phyloP scores from a whole-genome alignment of 768 basidiomycete genomes.

The Auricularia cornea region DNA sequence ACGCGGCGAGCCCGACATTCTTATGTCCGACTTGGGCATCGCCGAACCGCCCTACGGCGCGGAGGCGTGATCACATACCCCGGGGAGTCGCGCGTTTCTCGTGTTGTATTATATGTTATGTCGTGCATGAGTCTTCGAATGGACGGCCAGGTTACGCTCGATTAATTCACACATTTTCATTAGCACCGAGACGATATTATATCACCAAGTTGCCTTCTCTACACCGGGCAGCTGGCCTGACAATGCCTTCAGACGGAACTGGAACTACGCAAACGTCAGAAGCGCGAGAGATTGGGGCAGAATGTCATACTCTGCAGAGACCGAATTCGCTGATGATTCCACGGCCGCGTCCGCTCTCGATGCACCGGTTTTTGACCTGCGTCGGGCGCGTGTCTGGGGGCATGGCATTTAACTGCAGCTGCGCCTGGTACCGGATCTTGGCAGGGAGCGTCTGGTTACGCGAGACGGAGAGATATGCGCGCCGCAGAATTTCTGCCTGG shows the following conservation, averaged over 20 bases:
- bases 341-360: conserved; percentile 75
- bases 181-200: background rate
- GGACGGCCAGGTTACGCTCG: background rate
- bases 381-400: conserved; percentile 75
- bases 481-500: conserved; percentile 70
- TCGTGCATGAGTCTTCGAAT: background rate
- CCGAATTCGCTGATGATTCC: conserved; percentile 88
- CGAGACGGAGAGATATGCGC: conserved; percentile 90
- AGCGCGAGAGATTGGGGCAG: background rate
- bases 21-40: conserved; percentile 41
- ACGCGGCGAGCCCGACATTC: conserved; percentile 67
- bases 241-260: conserved; percentile 82
- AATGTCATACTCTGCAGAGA: conserved; percentile 56
- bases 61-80: background rate
- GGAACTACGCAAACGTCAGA: conserved; percentile 45
- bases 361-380: conserved; percentile 83
- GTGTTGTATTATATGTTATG: background rate
- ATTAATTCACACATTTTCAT: background rate
- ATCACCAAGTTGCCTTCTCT: conserved; percentile 85
- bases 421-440: conserved; percentile 87
- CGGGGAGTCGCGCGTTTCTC: background rate
- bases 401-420: conserved; percentile 86
- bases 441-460: conserved; percentile 85
- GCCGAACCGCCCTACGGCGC: conserved; percentile 1
- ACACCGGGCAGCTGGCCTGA: conserved; percentile 81